These are phyloP conservation scores for Aspergillus steynii DNA, from an alignment of 495 filamentous ascomycete genomes.

Conservation along the genomic window DNA sequence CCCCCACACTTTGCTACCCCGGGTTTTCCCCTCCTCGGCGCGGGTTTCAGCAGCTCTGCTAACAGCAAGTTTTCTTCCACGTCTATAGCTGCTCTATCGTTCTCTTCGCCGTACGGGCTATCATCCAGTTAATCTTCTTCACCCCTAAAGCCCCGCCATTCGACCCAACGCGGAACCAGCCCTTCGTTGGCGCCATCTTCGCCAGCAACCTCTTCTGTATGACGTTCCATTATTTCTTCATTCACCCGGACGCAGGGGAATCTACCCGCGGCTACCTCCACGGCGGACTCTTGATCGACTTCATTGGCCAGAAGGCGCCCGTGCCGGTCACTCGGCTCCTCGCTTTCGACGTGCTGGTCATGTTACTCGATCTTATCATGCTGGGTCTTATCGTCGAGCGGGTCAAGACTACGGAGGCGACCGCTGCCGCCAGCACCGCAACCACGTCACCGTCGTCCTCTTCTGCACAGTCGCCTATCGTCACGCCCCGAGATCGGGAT, in stretches of 20 bases:
- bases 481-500: too few relatives aligned
- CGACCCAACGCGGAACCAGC: constrained; percentile 59
- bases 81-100: constrained; percentile 70
- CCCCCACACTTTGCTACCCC: background rate
- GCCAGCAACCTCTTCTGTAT: constrained; percentile 71
- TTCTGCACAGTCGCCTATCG: background rate
- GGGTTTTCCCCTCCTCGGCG: background rate
- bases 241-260: constrained; percentile 68
- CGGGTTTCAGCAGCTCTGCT: background rate
- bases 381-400: constrained; percentile 70
- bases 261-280: constrained; percentile 78
- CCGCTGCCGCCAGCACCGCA: constrained; percentile 1
- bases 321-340: constrained; percentile 64
- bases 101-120: constrained; percentile 66
- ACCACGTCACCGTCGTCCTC: background rate
- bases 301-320: constrained; percentile 81
- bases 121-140: constrained; percentile 73
- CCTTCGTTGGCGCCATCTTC: constrained; percentile 70
- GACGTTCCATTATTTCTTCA: constrained; percentile 64
- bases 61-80: constrained; percentile 1
- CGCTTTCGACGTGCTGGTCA: constrained; percentile 62
- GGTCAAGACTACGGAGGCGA: constrained; percentile 47
- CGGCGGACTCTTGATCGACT: constrained; percentile 82
- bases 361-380: constrained; percentile 72
- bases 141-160: constrained; percentile 74